Base-by-base conservation (phyloP, 257 asterid species). In the Salvia rosmarinus region DNA sequence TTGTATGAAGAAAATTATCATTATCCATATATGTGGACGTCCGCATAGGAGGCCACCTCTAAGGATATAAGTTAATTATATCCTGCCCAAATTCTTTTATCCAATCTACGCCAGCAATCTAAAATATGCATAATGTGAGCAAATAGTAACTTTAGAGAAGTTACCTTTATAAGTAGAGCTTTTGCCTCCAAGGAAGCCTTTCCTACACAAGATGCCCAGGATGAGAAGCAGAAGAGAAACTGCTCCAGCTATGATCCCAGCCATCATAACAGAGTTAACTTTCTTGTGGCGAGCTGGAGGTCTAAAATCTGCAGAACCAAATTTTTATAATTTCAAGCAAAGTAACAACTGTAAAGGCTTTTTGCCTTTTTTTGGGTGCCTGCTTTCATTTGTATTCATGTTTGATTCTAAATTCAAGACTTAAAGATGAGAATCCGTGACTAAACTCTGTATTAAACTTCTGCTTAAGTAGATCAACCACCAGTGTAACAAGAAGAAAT, bases 141-240 rank as follows among this genome's bases (percentile, higher is more conserved):
- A 56, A 55, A 46, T 35, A 46, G 10, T 59, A 59, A 59, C n/a
- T 59, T 9, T 59, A 16, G 23, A 59, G 25, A 25, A n/a, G 3
- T 2, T 82, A 91, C 98, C 98, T 64, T 78, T 84, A 60, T 91
- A 88, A 46, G 81, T 56, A 25, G 91, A 73, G 55, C 13, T 74
- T 72, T 85, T 81, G 61, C 89, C 75, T 44, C 86, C 88, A 23
- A 85, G 82, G 75, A 43, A 80, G 13, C 89, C 86, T 66, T 73
- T 77, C 76, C 64, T 67, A 50, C 12, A 72, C 74, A 86, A 70
- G 77, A 85, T 42, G 34, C 78, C 84, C n/a, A 88, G 78, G 61
- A 87, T n/a, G 66, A 91, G 62, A 71, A 84, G 61, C 55, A 82
- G 13, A 19, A 86, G 35, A 60, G 81, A 25, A 23, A 82, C 44